These are phyloP conservation scores for Raddia distichophylla DNA, from an alignment of 176 grass and related monocot species.

Conservation along the genomic window DNA sequence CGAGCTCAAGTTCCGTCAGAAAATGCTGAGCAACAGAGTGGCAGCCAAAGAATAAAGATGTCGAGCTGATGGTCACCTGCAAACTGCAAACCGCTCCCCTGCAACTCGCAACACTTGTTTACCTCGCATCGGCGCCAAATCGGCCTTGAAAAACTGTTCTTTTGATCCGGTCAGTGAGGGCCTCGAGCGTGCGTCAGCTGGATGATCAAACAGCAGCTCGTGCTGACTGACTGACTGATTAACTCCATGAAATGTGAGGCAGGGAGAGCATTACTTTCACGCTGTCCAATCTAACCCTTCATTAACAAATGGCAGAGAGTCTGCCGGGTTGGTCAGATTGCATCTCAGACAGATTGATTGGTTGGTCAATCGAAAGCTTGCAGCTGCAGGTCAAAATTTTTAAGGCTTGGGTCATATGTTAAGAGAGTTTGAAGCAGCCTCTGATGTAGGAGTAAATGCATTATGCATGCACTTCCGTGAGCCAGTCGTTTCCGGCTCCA, in stretches of 20 bases:
- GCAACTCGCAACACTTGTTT: conserved; percentile 1
- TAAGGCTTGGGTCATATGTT: not conserved
- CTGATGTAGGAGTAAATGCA: not conserved
- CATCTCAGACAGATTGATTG: not conserved
- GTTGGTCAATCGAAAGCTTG: not conserved
- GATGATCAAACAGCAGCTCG: not conserved
- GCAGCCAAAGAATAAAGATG: not conserved
- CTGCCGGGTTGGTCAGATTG: not conserved
- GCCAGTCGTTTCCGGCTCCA: not conserved
- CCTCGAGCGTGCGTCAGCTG: not conserved
- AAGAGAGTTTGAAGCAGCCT: not conserved
- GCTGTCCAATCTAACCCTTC: not conserved
- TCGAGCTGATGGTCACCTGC: conserved; percentile 8
- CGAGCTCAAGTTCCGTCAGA: not conserved
- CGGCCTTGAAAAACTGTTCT: not conserved
- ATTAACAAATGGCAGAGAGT: not conserved
- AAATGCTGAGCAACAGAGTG: not conserved
- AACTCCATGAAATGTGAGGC: not conserved
- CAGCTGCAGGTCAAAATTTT: conserved; percentile 12
- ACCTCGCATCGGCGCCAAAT: not conserved
- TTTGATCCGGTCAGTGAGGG: not conserved
- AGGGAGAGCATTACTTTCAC: conserved; percentile 25
- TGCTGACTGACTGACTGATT: not conserved
- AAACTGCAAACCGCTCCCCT: not conserved
- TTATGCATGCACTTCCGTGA: not conserved